Conservation (phyloP, 495 filamentous ascomycete species). For the Talaromyces nanjingensis region DNA sequence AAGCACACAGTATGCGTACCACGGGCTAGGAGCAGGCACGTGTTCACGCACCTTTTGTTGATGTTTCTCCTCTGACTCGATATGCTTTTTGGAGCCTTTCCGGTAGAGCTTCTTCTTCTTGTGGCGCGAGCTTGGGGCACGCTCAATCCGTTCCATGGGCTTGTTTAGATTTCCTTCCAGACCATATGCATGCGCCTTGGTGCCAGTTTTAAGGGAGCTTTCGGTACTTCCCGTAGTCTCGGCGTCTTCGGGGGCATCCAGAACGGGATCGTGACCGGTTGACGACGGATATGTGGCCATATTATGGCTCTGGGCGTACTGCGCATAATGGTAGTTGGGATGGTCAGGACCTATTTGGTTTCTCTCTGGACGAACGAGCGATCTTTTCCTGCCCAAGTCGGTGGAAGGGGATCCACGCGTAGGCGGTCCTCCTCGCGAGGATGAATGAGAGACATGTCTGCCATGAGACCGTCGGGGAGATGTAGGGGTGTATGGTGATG, state of each 20-base stretch:
- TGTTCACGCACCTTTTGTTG: constrained; percentile 60
- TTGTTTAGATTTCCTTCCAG: constrained; percentile 38
- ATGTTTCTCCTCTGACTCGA: constrained; percentile 43
- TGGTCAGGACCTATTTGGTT: constrained; percentile 73
- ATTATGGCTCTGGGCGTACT: constrained; percentile 71
- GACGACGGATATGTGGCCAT: constrained; percentile 84
- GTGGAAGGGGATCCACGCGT: neutral
- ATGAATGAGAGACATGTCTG: constrained; percentile 26
- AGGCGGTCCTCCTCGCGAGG: constrained; percentile 18
- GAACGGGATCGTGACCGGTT: constrained; percentile 82
- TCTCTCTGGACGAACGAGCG: constrained; percentile 81
- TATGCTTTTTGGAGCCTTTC: constrained; percentile 44
- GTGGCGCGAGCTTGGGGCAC: constrained; percentile 32
- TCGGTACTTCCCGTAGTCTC: constrained; percentile 52
- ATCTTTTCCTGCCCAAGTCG: constrained; percentile 61
- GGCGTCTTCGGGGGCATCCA: constrained; percentile 59
- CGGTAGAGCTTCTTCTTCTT: constrained; percentile 32
- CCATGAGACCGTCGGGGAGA: constrained; percentile 18
- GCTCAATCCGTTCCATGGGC: constrained; percentile 45
- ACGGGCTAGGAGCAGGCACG: constrained; percentile 75
- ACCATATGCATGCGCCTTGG: constrained; percentile 29
- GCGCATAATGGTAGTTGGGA: constrained; percentile 89
- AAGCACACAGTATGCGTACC: constrained; percentile 91
- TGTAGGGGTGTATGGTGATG: constrained; percentile 26
- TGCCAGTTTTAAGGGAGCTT: constrained; percentile 41